These are phyloP conservation scores for Achlya hypogyna DNA, from an alignment of 352 stramenopile species.

Conservation along the genomic window DNA sequence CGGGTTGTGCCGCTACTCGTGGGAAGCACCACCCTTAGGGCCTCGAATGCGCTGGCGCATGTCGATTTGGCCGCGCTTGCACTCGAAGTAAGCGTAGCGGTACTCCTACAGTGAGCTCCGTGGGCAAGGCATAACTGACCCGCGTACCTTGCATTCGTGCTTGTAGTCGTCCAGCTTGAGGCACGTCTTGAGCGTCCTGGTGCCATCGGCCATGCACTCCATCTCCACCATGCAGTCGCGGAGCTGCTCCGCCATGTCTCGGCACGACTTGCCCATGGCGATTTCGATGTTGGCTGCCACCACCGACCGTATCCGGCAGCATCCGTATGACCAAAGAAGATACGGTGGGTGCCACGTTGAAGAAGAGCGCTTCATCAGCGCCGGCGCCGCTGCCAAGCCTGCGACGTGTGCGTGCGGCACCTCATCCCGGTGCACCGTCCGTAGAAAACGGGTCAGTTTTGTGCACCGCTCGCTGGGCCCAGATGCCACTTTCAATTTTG, in stretches of 20 bases:
- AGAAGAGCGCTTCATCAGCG: too few relatives aligned
- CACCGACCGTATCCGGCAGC: too few relatives aligned
- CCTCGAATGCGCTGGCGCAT: constrained; percentile 77
- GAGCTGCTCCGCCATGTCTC: constrained; percentile 69
- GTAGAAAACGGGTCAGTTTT: too few relatives aligned
- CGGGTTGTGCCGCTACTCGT: background rate
- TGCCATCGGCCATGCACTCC: constrained; percentile 71
- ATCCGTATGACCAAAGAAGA: too few relatives aligned
- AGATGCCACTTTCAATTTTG: too few relatives aligned
- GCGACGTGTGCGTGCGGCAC: too few relatives aligned
- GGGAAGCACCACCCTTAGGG: constrained; percentile 44
- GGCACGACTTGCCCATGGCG: constrained; percentile 74
- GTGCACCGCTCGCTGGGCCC: too few relatives aligned
- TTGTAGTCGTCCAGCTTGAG: constrained; percentile 52
- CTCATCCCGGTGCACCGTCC: too few relatives aligned
- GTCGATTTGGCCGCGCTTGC: constrained; percentile 71
- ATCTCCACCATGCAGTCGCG: constrained; percentile 70
- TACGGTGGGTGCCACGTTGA: too few relatives aligned
- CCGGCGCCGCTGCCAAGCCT: too few relatives aligned
- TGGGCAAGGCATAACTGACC: background rate
- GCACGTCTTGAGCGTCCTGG: constrained; percentile 65
- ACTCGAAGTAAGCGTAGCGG: constrained; percentile 76
- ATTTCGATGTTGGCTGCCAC: too few relatives aligned
- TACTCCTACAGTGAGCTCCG: constrained; percentile 36
- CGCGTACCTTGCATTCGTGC: constrained; percentile 58